phyloP scores from a whole-genome alignment of 148 eudicot genomes.

The Cornus controversa region DNA sequence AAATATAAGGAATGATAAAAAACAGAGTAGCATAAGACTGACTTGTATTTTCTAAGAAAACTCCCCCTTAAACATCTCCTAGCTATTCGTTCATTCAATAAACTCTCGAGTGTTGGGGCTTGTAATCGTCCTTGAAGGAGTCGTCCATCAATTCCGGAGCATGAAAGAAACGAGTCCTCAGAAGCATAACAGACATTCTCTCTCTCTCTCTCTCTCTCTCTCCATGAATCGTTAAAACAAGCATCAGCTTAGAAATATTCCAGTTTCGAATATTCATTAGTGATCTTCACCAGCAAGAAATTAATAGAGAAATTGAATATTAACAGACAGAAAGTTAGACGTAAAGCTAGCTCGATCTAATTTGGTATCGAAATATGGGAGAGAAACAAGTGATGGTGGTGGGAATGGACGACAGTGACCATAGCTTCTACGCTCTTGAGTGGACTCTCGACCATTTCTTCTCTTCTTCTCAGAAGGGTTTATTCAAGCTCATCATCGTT shows the following conservation, averaged over 20 bases:
- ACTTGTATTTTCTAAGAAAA: too few relatives aligned
- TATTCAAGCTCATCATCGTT: slow-evolving; percentile 32
- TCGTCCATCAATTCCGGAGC: neutral
- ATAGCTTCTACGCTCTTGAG: slow-evolving; percentile 43
- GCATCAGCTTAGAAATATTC: neutral
- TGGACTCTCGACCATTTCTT: slow-evolving; percentile 47
- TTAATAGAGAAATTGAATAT: too few relatives aligned
- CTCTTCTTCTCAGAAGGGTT: slow-evolving; percentile 13
- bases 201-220: too few relatives aligned
- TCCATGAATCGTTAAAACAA: neutral
- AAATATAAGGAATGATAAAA: too few relatives aligned
- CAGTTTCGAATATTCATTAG: too few relatives aligned
- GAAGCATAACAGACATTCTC: neutral
- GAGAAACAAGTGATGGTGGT: slow-evolving; percentile 37
- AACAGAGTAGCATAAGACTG: too few relatives aligned
- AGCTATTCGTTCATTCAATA: neutral
- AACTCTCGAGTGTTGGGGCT: too few relatives aligned
- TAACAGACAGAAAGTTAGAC: too few relatives aligned
- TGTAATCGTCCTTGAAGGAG: too few relatives aligned
- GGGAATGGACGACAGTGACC: slow-evolving; percentile 42
- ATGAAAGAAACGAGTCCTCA: too few relatives aligned
- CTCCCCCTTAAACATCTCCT: neutral
- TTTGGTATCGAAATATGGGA: neutral
- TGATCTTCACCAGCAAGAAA: too few relatives aligned
- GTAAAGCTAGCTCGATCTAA: too few relatives aligned